These are phyloP conservation scores for Neurospora tetraspora DNA, from an alignment of 495 filamentous ascomycete genomes.

Conservation along the genomic window DNA sequence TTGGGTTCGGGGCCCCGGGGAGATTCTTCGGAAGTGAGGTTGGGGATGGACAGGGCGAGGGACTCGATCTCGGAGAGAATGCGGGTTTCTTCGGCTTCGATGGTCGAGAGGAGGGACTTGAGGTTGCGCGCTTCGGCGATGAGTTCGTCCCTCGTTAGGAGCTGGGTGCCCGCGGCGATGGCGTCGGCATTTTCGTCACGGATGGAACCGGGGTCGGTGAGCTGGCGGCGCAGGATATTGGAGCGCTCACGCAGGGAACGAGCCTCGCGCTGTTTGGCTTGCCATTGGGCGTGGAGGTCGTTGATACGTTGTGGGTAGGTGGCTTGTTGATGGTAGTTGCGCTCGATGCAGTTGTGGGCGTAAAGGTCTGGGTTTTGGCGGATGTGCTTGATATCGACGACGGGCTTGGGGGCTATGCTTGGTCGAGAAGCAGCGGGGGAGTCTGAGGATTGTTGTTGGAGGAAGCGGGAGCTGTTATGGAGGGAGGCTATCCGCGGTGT, in stretches of 20 bases:
- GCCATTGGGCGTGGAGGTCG: constrained; percentile 56
- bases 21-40: constrained; percentile 67
- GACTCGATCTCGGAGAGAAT: constrained; percentile 58
- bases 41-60: constrained; percentile 74
- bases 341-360: constrained; percentile 67
- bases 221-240: constrained; percentile 42
- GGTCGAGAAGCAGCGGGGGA: constrained; percentile 22
- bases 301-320: constrained; percentile 60
- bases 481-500: background rate
- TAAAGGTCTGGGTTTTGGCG: constrained; percentile 71
- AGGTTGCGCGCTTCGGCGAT: constrained; percentile 58
- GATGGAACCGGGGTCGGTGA: constrained; percentile 34
- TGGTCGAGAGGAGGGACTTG: constrained; percentile 52
- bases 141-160: constrained; percentile 34
- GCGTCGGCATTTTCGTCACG: constrained; percentile 23
- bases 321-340: constrained; percentile 68
- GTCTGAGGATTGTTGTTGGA: constrained; percentile 1
- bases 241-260: constrained; percentile 46
- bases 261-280: constrained; percentile 41
- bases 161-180: constrained; percentile 11
- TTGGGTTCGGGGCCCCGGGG: constrained; percentile 54
- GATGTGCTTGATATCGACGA: constrained; percentile 79
- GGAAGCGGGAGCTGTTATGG: constrained; percentile 5
- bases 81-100: constrained; percentile 48
- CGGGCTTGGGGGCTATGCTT: constrained; percentile 69